Evolutionary conservation across 208 protist species (phyloP).

Genomic region (Wallacemonas rigidus): DNA sequence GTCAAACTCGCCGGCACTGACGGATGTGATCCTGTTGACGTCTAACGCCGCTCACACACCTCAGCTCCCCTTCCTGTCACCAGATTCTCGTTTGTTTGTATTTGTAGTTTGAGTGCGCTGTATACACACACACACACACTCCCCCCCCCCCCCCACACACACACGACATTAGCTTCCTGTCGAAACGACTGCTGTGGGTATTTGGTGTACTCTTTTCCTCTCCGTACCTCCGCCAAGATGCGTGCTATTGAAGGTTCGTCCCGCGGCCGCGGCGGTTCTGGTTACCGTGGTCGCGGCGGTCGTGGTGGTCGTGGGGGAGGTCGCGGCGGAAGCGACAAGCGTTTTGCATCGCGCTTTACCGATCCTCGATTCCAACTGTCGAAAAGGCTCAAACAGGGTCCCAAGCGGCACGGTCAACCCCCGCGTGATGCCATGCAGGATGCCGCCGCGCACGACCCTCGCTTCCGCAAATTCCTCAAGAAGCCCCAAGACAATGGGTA

Average conservation of each 20-base stretch:
- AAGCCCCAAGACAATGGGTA: conserved; percentile 1
- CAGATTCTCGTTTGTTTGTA: no score
- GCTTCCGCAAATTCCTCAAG: conserved; percentile 73
- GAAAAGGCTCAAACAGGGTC: conserved; percentile 21
- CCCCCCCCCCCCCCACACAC: no score
- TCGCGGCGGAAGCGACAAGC: conserved; percentile 41
- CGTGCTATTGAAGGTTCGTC: conserved; percentile 72
- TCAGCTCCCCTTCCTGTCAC: no score
- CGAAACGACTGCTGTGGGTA: no score
- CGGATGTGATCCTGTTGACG: no score
- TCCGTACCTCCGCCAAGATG: conserved; percentile 31
- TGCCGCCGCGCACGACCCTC: conserved; percentile 55
- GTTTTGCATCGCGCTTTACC: conserved; percentile 85
- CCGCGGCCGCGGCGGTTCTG: conserved; percentile 37
- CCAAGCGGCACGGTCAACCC: conserved; percentile 1
- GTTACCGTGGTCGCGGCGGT: conserved; percentile 36
- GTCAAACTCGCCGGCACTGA: no score
- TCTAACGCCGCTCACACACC: no score
- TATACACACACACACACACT: no score
- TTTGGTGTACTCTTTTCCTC: no score
- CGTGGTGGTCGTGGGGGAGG: conserved; percentile 26
- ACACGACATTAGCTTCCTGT: no score
- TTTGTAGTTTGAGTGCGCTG: no score
- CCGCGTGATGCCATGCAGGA: conserved; percentile 22
- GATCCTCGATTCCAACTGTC: conserved; percentile 87